A percentile compares a stretch with the other conserved stretches of the same genome.
phyloP scores from a whole-genome alignment of 441 rosid genomes.

The Pelargonium australe region DNA sequence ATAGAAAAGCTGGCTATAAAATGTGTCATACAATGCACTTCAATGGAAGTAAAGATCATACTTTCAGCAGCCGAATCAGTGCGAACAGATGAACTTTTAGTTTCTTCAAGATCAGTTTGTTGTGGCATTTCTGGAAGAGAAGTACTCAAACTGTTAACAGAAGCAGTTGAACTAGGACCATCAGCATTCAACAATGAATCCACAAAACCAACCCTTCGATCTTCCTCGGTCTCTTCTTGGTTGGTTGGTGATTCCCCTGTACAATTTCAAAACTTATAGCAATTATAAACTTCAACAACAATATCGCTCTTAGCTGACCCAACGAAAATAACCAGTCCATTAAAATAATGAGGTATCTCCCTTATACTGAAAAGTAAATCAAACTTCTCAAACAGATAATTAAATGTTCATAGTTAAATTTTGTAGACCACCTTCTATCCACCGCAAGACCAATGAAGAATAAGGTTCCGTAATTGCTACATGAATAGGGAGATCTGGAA shows the following conservation, averaged over 20 bases:
- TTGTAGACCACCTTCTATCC: conserved; percentile 63
- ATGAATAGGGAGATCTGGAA: conserved; percentile 74
- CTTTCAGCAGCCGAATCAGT: conserved; percentile 37
- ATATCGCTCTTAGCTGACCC: neutral
- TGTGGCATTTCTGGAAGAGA: conserved; percentile 28
- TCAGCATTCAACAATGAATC: conserved; percentile 51
- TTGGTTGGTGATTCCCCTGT: conserved; percentile 49
- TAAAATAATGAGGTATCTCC: neutral
- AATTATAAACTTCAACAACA: conserved; percentile 15
- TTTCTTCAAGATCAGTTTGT: conserved; percentile 31
- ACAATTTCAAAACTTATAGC: conserved; percentile 20
- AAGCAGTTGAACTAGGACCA: conserved; percentile 27
- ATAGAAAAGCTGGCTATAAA: conserved; percentile 12
- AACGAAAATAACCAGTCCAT: neutral
- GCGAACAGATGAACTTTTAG: conserved; percentile 21
- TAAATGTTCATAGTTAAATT: conserved; percentile 6
- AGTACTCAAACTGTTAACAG: conserved; percentile 21
- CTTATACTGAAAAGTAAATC: neutral
- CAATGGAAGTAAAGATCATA: conserved; percentile 27
- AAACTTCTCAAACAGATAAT: conserved; percentile 1
- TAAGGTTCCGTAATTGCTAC: conserved; percentile 65
- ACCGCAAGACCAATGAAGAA: conserved; percentile 57
- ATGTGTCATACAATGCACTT: conserved; percentile 11
- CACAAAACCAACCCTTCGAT: conserved; percentile 73
- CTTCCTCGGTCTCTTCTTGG: conserved; percentile 48